phyloP scores from a whole-genome alignment of 805 yeast species.

The Yamadazyma kitorensis region DNA sequence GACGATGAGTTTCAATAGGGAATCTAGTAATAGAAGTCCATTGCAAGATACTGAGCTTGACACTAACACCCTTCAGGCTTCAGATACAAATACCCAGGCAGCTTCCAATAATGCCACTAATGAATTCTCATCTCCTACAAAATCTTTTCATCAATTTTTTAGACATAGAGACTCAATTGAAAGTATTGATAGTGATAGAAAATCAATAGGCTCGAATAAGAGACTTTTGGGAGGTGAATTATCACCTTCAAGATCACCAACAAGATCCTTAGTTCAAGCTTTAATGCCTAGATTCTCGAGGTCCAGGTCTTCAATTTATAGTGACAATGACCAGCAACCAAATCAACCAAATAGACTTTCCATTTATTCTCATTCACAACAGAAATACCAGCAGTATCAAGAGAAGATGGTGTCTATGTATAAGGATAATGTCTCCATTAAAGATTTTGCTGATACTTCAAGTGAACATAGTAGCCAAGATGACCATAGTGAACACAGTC shows the following conservation, averaged over 20 bases:
- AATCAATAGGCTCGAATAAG: conserved; percentile 12
- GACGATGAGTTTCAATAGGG: too few species aligned
- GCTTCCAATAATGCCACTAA: too few species aligned
- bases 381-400: neutral
- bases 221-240: neutral
- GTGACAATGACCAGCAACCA: conserved; percentile 1
- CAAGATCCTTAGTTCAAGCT: conserved; percentile 5
- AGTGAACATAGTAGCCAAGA: too few species aligned
- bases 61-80: too few species aligned
- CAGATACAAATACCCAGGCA: too few species aligned
- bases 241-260: conserved; percentile 4
- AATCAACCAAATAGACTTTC: conserved; percentile 5
- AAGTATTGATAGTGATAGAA: conserved; percentile 18
- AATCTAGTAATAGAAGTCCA: too few species aligned
- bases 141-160: conserved; percentile 23
- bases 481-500: conserved; percentile 9
- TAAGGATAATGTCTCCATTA: conserved; percentile 17
- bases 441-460: conserved; percentile 40
- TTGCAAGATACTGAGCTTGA: too few species aligned
- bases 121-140: conserved; percentile 24
- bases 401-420: too few species aligned
- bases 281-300: conserved; percentile 21
- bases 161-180: conserved; percentile 20
- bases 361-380: neutral
- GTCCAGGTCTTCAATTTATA: conserved; percentile 17